Evolutionary conservation across 768 basidiomycete species (phyloP), one percentile per base, ranked within the genome.

Genomic region (Kwoniella shandongensis): DNA sequence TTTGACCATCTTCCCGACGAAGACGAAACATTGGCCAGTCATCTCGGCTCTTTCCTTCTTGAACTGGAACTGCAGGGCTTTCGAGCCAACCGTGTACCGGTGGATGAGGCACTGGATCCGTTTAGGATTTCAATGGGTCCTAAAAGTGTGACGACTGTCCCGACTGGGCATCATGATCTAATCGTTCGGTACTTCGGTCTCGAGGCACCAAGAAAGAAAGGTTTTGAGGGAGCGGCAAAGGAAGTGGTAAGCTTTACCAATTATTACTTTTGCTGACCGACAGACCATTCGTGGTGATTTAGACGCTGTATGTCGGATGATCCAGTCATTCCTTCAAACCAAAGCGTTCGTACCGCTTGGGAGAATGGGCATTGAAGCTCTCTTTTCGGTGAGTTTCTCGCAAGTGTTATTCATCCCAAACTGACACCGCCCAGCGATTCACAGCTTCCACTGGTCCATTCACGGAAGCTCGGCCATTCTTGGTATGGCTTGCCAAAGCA

Each of bases 401-500:
- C 26, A 45, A 12, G 26, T 30, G 3, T 47, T 27, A 20, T n/a
- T 18, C 26, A 3, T 13, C 6, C 20, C 26, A 20, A 15, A 17
- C 25, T 44, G 27, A 36, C 13, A 11, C 10, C 5, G 4, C n/a
- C 13, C 55, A 65, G 63, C 58, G 54, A 18, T 35, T 65, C 47
- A 25, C 51, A 30, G 17, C 59, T 36, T 36, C 45, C 20, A 44
- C 32, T 30, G 23, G 12, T 29, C 32, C 56, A 17, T 20, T 42
- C 25, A 17, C 1, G 4, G 27, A 40, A n/a, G 44, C 44, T 22
- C 54, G 56, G 27, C 47, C 40, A 1, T 70, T 70, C 42, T 46
- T 70, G 13, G 35, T 40, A 2, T 63, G 49, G 36, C 59, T 70
- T 11, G 18, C 52, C 22, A 62, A 25, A 55, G 22, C 57, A 12